Conservation (phyloP, 2,329 filamentous ascomycete species). For the Nigrospora sphaerica region DNA sequence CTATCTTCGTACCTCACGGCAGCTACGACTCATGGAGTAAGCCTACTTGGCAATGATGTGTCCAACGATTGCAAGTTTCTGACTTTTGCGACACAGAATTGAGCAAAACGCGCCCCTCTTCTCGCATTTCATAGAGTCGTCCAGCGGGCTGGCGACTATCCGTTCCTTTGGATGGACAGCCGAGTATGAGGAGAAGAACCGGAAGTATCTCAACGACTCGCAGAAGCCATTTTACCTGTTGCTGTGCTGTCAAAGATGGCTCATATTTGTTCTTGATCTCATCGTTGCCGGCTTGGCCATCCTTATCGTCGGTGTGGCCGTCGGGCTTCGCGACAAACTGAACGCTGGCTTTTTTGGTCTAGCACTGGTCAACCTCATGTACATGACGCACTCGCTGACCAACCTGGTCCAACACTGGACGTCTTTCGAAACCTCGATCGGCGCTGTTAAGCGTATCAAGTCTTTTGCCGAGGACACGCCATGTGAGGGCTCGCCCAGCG, state of each 20-base stretch:
- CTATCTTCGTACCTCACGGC: conserved; percentile 3
- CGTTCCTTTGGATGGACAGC: neutral
- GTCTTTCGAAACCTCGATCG: conserved; percentile 4
- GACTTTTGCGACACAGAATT: neutral
- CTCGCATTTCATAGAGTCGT: conserved; percentile 1
- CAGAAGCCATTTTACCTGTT: conserved; percentile 24
- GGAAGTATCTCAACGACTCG: conserved; percentile 29
- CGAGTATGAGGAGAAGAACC: neutral
- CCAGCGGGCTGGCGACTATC: neutral
- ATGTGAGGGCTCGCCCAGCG: neutral
- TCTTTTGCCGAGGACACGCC: conserved; percentile 5
- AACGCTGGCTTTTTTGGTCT: conserved; percentile 5
- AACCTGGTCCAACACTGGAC: conserved; percentile 6
- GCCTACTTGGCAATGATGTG: neutral
- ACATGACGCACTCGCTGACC: conserved; percentile 3
- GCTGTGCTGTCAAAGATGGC: conserved; percentile 22
- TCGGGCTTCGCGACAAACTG: conserved; percentile 1
- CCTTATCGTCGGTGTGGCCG: conserved; percentile 18
- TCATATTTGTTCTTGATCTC: conserved; percentile 23
- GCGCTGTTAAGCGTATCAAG: conserved; percentile 7
- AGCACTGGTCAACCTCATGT: conserved; percentile 6
- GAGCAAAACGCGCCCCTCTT: conserved; percentile 1
- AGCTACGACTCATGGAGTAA: conserved; percentile 1
- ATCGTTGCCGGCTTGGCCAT: conserved; percentile 19
- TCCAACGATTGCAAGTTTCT: neutral